Base-by-base conservation (phyloP, 768 basidiomycete species). In the Rhodotorula graminis region DNA sequence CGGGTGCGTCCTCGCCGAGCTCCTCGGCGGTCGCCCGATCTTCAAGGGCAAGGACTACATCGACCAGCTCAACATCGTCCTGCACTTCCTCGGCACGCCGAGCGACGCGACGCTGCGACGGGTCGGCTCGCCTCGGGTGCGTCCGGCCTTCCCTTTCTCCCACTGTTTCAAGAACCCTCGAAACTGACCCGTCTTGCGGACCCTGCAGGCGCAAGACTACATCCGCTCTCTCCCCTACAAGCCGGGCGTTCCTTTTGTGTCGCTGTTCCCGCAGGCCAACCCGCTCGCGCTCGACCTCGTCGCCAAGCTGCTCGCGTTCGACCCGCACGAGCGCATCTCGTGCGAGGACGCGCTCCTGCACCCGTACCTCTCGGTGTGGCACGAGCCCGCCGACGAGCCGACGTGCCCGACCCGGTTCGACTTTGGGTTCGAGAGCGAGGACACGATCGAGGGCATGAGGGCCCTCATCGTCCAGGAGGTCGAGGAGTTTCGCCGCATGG, bases 171-270 rank as follows among this genome's bases (percentile, higher is more conserved):
- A n/a, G n/a, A n/a, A n/a, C n/a, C n/a, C n/a, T n/a, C n/a, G n/a
- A n/a, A n/a, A n/a, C 42, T 44, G 9, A 44, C 42, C 42, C 42
- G 42, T 8, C 42, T 15, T 9, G 9, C 47, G 10, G 6, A 40
- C 42, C 23, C 16, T 46, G 29, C 78, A 93, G 92, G 93, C 93
- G 0, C 93, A 95, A 84, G 93, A 96, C 78, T 99, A 99, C 80
- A 99, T 99, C 78, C 90, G 96, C 64, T 96, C 93, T 37, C 85
- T 99, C 42, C 96, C 96, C 33, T 98, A 95, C 84, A 93, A 93
- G 82, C 93, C 95, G 40, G 88, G 92, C 40, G 91, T 98, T 33
- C 89, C 91, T 0, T 97, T 97, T 83, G 86, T 89, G 40, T 90
- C 90, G 44, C 85, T 98, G 40, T 98, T 92, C 85, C 96, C 96